phyloP scores from a whole-genome alignment of 306 rosid species.

The Castanea sativa region DNA sequence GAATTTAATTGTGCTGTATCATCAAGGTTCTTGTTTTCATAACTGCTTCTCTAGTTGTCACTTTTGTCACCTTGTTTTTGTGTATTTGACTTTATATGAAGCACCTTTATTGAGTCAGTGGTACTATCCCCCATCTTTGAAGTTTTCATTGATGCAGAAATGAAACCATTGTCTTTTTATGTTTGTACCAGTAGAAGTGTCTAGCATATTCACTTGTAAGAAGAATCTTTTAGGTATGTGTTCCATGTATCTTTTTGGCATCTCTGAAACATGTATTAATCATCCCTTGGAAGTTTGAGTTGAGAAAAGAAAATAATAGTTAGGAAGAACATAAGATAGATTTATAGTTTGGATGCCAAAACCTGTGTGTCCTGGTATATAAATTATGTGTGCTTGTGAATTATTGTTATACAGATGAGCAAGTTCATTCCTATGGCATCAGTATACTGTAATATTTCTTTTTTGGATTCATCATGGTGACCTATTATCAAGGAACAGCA shows the following conservation, averaged over 20 bases:
- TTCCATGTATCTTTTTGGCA: not conserved
- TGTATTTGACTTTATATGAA: not conserved
- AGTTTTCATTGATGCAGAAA: not conserved
- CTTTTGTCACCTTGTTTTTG: not conserved
- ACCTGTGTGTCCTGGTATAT: no score
- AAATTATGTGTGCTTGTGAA: no score
- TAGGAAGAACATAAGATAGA: no score
- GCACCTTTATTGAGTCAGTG: not conserved
- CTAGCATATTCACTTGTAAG: not conserved
- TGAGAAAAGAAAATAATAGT: no score
- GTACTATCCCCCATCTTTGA: not conserved
- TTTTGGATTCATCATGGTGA: no score
- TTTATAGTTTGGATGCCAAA: no score
- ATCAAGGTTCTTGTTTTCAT: not conserved
- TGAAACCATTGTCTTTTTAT: not conserved
- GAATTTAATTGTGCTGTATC: conserved; percentile 17
- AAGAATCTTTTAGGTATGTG: not conserved
- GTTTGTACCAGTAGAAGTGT: not conserved
- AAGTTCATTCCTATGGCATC: no score
- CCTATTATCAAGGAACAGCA: no score
- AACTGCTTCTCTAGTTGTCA: conserved; percentile 5
- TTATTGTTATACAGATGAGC: no score
- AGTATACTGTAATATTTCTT: no score
- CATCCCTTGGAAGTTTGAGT: no score
- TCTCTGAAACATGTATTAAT: no score